phyloP scores from a whole-genome alignment of 345 rosid species.

The Ceriops zippeliana region DNA sequence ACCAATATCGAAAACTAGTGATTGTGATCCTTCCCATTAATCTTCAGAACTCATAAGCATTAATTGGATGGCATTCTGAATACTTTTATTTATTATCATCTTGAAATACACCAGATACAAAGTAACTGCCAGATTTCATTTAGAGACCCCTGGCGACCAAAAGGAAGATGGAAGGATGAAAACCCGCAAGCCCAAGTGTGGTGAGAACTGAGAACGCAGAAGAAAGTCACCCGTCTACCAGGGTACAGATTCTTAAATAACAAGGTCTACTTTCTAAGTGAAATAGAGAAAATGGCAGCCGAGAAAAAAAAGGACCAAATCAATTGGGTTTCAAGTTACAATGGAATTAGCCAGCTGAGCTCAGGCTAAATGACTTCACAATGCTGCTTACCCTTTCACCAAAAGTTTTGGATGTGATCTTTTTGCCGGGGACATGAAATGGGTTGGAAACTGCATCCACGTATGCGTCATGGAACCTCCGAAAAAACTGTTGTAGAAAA shows the following conservation, averaged over 20 bases:
- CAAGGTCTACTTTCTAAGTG: neutral
- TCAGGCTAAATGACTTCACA: constrained; percentile 75
- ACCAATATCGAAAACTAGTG: too few species aligned
- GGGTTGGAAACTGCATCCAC: constrained; percentile 96
- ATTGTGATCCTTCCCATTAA: too few species aligned
- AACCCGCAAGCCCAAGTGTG: too few species aligned
- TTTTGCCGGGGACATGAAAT: constrained; percentile 91
- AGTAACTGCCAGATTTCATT: too few species aligned
- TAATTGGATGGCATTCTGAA: too few species aligned
- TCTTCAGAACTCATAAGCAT: too few species aligned
- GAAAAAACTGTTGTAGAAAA: constrained; percentile 49
- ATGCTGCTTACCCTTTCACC: constrained; percentile 79
- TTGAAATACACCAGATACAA: too few species aligned
- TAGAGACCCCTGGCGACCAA: too few species aligned
- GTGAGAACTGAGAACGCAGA: too few species aligned
- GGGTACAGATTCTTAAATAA: constrained; percentile 1
- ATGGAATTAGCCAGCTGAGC: constrained; percentile 41
- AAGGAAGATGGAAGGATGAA: too few species aligned
- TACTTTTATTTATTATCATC: too few species aligned
- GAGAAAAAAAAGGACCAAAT: constrained; percentile 6
- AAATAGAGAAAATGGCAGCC: neutral
- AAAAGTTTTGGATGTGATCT: constrained; percentile 80
- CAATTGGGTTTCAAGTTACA: constrained; percentile 11
- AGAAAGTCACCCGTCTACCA: neutral
- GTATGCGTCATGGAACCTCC: constrained; percentile 92